Base-by-base conservation (phyloP, 257 asterid genomes). In the Gynochthodes officinalis region DNA sequence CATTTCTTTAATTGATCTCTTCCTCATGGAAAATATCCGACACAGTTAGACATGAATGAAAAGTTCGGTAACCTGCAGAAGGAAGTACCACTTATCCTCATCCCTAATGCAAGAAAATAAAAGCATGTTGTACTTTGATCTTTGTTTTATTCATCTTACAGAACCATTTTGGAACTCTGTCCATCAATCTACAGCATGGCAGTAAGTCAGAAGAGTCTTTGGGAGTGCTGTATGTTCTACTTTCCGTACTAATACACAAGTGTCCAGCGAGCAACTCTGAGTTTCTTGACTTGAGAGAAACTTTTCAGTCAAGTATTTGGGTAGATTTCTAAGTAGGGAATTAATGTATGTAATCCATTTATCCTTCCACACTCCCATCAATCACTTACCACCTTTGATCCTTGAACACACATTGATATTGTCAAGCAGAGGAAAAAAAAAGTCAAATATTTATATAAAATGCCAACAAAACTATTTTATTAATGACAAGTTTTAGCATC, bases 1-100 rank as follows among this genome's bases (percentile, higher is more conserved):
- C 76, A 74, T 53, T 75, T 14, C 69, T 77, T 80, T 16, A 76
- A 86, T 46, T 86, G 89, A 84, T 61, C 81, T 2, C 53, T 68
- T 44, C 80, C 82, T 2, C 12, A 66, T 0, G 84, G 74, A 43
- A 43, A 33, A 33, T 58, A 60, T 57, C 60, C 39, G 0, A 1
- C 9, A 0, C 40, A 74, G 39, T 43, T 69, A 49, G 78, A 78
- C 66, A 78, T 78, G 79, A 61, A 71, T 0, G 83, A 82, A 75
- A 64, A 40, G 53, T 64, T 82, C 25, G 76, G 79, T 72, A 10
- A 79, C 86, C 55, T 82, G 27, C 62, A 65, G 33, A 77, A 81
- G 76, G 42, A 39, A 58, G 71, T 69, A 50, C 84, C 86, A 0
- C 39, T 82, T 30, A 48, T 82, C 2, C 77, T 84, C 55, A 73